Base-by-base conservation (phyloP, 2,329 filamentous ascomycete species). In the Pseudogymnoascus sp. region DNA sequence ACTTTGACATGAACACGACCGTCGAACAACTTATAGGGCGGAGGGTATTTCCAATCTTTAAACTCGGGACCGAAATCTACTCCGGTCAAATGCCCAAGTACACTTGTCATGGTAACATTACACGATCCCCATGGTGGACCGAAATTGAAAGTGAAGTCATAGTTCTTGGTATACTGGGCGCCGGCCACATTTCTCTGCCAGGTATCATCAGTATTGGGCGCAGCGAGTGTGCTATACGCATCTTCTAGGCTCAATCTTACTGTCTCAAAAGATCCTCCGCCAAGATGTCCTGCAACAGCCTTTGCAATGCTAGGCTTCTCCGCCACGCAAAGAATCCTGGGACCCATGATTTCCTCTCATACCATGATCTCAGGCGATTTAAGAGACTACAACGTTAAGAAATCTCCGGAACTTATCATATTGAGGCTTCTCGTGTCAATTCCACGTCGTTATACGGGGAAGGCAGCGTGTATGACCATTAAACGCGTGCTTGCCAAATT, bases 241-340 rank as follows among this genome's bases (percentile, higher is more conserved):
- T 35, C 26, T 17, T 23, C 31, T 28, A 66, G 28, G 47, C 19
- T 28, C 10, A n/a, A 2, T 78, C 87, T 75, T 76, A 96, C 91
- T 63, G 85, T 87, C 74, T 85, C 83, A 64, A 87, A 81, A 17
- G 79, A 78, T 59, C 91, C 90, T 60, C 95, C 93, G 33, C 89
- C 90, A 28, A 99, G 83, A 79, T 97, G 93, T 64, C 87, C 85
- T 40, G 95, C 91, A 60, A 99, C 93, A 38, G 93, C 92, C 77
- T 95, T 97, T 64, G 95, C 91, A 67, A 99, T 97, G 44, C 93
- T 96, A 36, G 92, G 92, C 82, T 99, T 93, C 76, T 93, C 89
- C 65, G 89, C 89, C 68, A 93, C 88, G 73, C 89, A 92, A 62
- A 93, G 79, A 65, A 91, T 85, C 70, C 82, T 84, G 63, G 63